Percentiles rank a stretch among this genome's conserved stretches.
Conservation (phyloP, 2,329 filamentous ascomycete genomes). For the Sclerotinia borealis region DNA sequence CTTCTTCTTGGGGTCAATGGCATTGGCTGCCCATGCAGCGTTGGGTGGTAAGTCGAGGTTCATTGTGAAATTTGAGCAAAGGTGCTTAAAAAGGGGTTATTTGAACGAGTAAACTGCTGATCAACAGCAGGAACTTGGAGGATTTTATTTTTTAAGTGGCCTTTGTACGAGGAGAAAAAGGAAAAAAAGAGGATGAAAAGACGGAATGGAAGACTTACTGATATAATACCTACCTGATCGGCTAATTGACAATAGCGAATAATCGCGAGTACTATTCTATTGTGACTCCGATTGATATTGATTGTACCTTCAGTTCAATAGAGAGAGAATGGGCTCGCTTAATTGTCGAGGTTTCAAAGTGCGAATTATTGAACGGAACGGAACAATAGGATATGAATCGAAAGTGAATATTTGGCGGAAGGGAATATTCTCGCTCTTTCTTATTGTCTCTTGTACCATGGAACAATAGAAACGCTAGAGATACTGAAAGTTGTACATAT, state of each 20-base stretch:
- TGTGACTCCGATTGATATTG: not conserved
- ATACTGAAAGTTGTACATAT: rapidly evolving
- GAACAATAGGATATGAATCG: not conserved
- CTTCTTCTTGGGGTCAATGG: not conserved
- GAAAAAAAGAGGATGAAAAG: not conserved
- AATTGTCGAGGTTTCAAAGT: too few species aligned
- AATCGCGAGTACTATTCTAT: not conserved
- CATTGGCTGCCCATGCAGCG: not conserved
- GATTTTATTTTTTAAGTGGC: not conserved
- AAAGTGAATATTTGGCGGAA: not conserved
- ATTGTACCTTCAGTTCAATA: too few species aligned
- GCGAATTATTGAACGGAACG: too few species aligned
- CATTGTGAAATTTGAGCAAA: not conserved
- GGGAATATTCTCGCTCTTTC: not conserved
- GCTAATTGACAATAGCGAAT: not conserved
- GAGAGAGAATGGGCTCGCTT: not conserved
- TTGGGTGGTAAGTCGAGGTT: not conserved
- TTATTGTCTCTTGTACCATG: not conserved
- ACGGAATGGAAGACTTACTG: not conserved
- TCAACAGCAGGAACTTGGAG: not conserved
- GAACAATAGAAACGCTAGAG: not conserved
- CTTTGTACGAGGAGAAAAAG: not conserved
- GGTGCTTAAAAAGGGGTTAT: not conserved
- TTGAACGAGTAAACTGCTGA: not conserved
- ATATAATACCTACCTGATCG: not conserved